Evolutionary conservation across 208 protist genomes (phyloP), one percentile per base, ranked within the genome.

Genomic region (Trypanosoma vivax): DNA sequence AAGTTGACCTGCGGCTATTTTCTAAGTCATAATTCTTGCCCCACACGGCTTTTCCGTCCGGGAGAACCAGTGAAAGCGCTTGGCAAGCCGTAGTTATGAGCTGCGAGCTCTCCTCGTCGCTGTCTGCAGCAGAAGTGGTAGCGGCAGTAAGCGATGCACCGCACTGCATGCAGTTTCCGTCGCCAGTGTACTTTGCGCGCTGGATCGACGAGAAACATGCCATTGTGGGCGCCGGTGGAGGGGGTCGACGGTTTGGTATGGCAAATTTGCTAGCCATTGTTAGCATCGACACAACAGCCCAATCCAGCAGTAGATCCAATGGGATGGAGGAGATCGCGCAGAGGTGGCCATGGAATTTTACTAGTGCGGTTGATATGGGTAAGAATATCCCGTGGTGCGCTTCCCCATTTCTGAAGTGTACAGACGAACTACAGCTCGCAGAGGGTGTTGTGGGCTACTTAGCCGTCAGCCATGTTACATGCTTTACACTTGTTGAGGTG

Each of bases 221-320:
- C 5, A 56, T 94, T 13, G 55, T 94, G 46, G 82, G 73, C 1
- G 87, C 83, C 2, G 87, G 87, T 14, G 87, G 83, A 0, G 86
- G 86, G 4, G 83, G 87, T 1, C 60, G 61, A 14, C 76, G 79
- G 10, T 94, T 91, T 54, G 87, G 87, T 35, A 94, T 94, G 87
- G 73, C 67, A 1, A 94, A 94, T 43, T 47, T 89, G 9, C 60
- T 90, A 2, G 50, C 76, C 16, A 51, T 94, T 49, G 54, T 93
- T 33, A 25, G 38, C 4, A 60, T 91, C 19, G 38, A 60, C 46
- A 50, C 60, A 1, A 48, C 46, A 25, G 37, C 47, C 7, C 31
- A 51, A 13, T 29, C 28, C 11, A 33, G 29, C 5, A 4, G 25
- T 40, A 35, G 28, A 35, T 25, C 2, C 27, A 19, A 38, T 16